phyloP scores from a whole-genome alignment of 1,284 basidiomycete species.

The Afroboletus lepidellus region DNA sequence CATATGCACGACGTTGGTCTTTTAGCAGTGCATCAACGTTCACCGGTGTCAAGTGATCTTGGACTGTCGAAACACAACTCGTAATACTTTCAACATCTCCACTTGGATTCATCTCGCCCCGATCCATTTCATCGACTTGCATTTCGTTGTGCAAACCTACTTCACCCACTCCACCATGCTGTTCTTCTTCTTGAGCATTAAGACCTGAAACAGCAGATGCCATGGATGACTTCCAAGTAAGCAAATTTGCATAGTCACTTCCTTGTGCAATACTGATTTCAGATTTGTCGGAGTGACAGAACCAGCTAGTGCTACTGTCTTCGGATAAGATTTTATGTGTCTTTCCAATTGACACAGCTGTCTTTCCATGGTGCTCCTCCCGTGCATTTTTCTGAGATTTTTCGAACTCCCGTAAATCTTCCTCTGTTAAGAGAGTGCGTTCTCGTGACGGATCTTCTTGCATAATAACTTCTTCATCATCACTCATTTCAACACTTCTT shows the following conservation, averaged over 20 bases:
- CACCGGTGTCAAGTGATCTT: not conserved
- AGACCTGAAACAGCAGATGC: not conserved
- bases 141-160: no score
- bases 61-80: not conserved
- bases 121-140: no score
- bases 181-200: not conserved
- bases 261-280: not conserved
- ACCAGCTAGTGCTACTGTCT: not conserved
- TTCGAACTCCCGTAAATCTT: not conserved
- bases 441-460: no score
- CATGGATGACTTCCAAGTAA: not conserved
- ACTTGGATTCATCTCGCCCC: not conserved
- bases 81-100: not conserved
- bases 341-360: not conserved
- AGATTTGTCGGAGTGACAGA: not conserved
- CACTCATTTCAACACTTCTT: no score
- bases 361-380: not conserved
- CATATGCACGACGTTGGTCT: not conserved
- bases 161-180: not conserved
- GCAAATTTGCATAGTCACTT: not conserved
- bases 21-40: not conserved
- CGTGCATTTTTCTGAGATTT: not conserved
- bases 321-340: rapidly evolving
- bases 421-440: no score
- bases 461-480: no score